Evolutionary conservation across 1,139 yeast species (phyloP), one percentile per base, ranked within the genome.

Genomic region (Suhomyces atakaporum): DNA sequence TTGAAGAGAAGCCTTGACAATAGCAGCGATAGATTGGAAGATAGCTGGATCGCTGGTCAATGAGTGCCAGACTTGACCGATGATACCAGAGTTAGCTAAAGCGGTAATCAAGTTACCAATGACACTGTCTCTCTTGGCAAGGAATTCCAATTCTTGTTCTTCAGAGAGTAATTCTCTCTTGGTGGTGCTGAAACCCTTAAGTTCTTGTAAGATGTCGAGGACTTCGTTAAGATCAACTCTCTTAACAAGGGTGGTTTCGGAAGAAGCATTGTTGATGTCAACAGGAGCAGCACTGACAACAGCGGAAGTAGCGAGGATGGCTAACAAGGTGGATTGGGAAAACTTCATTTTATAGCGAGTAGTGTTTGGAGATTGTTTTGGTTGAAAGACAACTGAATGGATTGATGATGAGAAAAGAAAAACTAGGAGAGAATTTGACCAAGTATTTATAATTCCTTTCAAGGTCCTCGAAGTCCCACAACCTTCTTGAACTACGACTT

Each of bases 211-310:
- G 46, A 66, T 49, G 39, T 51, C 54, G 48, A 68, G 48, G 37
- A 69, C 63, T 39, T 68, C 62, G 36, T 54, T 56, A 38, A 60
- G 50, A 42, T 69, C 73, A 33, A 58, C 53, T 58, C 71, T 68
- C 48, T 61, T 68, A 27, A 66, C 65, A 44, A 67, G 47, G 27
- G 64, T 39, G 19, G 50, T 35, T 23, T 53, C 58, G 19, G 51
- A 38, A 16, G 38, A 36, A 19, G 37, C 16, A 25, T 33, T 29
- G 33, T 51, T 29, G 33, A 51, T 40, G 33, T 50, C 46, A 35
- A 66, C 49, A 49, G 75, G 75, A 29, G 73, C 73, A 40, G 75
- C 73, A 36, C 59, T 53, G 33, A 62, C 73, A 31, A 64, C 52
- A 33, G 73, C 58, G 30, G 69, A 45, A 31, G 75, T 45, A 36